Percentiles rank a stretch among this genome's conserved stretches.
These are phyloP conservation scores for Cicer pinnatifidum DNA, from an alignment of 306 rosid species.

Conservation along the genomic window DNA sequence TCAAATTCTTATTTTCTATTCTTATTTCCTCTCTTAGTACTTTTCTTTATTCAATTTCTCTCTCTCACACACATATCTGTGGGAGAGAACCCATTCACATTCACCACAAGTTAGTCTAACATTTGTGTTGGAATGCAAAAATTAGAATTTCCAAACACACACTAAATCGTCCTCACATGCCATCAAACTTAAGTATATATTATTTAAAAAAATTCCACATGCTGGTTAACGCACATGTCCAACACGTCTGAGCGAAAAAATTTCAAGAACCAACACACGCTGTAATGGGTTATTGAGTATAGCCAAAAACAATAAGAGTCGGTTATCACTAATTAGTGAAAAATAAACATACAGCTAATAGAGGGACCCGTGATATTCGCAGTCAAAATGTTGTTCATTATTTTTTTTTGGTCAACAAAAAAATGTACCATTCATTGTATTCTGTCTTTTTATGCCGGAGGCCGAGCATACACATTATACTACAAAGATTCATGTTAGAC, in stretches of 20 bases:
- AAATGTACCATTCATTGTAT: background rate
- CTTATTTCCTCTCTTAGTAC: no score
- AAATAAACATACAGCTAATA: background rate
- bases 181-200: background rate
- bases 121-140: no score
- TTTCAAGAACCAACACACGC: background rate
- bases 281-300: background rate
- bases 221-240: background rate
- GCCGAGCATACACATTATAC: background rate
- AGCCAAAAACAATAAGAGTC: background rate
- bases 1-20: no score
- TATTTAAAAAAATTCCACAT: background rate
- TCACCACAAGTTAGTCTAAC: no score
- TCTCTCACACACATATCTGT: no score
- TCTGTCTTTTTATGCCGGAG: conserved; percentile 9
- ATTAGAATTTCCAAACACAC: background rate
- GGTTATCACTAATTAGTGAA: background rate
- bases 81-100: no score
- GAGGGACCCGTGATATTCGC: conserved; percentile 47
- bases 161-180: background rate
- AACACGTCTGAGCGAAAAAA: background rate
- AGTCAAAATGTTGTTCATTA: background rate
- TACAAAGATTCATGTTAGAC: background rate
- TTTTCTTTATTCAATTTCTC: no score
- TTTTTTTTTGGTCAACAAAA: no score